These are phyloP conservation scores for Castanea crenata DNA, from an alignment of 306 rosid species.

Conservation along the genomic window DNA sequence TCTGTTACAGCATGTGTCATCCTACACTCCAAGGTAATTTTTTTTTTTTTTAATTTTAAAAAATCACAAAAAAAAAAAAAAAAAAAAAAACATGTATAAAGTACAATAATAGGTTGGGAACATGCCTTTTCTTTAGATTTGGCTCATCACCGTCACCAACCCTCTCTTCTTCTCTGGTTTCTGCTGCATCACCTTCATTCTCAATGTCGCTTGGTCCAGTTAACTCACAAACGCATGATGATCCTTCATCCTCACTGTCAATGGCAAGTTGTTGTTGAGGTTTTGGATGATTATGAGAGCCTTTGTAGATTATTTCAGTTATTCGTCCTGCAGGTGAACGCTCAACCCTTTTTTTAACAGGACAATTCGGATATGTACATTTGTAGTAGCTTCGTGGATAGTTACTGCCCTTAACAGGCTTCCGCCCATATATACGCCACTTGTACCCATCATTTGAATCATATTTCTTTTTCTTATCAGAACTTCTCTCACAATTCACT, in stretches of 20 bases:
- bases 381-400: constrained; percentile 90
- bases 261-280: too few relatives aligned
- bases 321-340: constrained; percentile 76
- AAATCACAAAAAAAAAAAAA: constrained; percentile 1
- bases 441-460: constrained; percentile 80
- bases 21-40: constrained; percentile 40
- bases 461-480: constrained; percentile 43
- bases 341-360: constrained; percentile 89
- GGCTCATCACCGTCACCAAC: constrained; percentile 52
- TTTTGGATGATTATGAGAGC: constrained; percentile 82
- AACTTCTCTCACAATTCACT: constrained; percentile 28
- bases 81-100: not conserved
- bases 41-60: not conserved
- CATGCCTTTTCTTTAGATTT: constrained; percentile 81
- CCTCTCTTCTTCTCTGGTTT: constrained; percentile 48
- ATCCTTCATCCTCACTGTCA: too few relatives aligned
- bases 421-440: constrained; percentile 97
- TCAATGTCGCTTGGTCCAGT: constrained; percentile 61
- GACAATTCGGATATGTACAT: constrained; percentile 79
- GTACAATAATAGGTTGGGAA: constrained; percentile 9
- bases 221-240: not conserved
- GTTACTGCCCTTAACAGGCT: constrained; percentile 96
- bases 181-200: constrained; percentile 45
- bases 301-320: constrained; percentile 85
- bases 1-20: constrained; percentile 68